These are phyloP conservation scores for Podospora fimiseda DNA, from an alignment of 495 filamentous ascomycete genomes.

Conservation along the genomic window DNA sequence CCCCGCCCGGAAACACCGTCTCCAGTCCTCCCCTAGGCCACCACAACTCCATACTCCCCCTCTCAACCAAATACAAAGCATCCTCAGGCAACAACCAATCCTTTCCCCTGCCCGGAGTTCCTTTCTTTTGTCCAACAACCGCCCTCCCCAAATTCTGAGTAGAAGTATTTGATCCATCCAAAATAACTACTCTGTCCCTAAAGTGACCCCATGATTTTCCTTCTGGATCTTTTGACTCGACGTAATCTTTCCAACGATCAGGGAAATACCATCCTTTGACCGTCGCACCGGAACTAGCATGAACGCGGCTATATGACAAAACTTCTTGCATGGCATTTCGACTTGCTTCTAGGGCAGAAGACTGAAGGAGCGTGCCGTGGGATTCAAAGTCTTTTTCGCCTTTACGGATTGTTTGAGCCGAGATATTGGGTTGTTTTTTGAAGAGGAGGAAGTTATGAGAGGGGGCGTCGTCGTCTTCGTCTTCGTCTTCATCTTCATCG, in stretches of 20 bases:
- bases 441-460: slow-evolving; percentile 74
- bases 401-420: slow-evolving; percentile 39
- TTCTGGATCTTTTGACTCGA: slow-evolving; percentile 24
- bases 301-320: slow-evolving; percentile 62
- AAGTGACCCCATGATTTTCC: slow-evolving; percentile 33
- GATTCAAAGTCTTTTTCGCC: slow-evolving; percentile 97
- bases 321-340: slow-evolving; percentile 89
- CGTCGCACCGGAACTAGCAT: slow-evolving; percentile 42
- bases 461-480: slow-evolving; percentile 57
- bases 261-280: slow-evolving; percentile 54
- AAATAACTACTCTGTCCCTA: slow-evolving; percentile 43
- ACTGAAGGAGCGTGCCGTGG: slow-evolving; percentile 77
- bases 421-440: slow-evolving; percentile 33
- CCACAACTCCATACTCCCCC: slow-evolving; percentile 6
- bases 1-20: no score
- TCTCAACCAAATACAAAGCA: slow-evolving; percentile 59
- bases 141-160: slow-evolving; percentile 38
- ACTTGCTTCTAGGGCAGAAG: slow-evolving; percentile 65
- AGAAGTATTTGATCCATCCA: slow-evolving; percentile 39
- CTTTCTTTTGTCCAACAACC: slow-evolving; percentile 35
- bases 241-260: slow-evolving; percentile 33
- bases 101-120: slow-evolving; percentile 43
- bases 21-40: slow-evolving; percentile 20
- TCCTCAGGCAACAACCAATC: slow-evolving; percentile 91
- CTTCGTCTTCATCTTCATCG: slow-evolving; percentile 28